A percentile compares a stretch with the other conserved stretches of the same genome.
phyloP scores from a whole-genome alignment of 1,139 yeast species.

The Kluyveromyces sp. region DNA sequence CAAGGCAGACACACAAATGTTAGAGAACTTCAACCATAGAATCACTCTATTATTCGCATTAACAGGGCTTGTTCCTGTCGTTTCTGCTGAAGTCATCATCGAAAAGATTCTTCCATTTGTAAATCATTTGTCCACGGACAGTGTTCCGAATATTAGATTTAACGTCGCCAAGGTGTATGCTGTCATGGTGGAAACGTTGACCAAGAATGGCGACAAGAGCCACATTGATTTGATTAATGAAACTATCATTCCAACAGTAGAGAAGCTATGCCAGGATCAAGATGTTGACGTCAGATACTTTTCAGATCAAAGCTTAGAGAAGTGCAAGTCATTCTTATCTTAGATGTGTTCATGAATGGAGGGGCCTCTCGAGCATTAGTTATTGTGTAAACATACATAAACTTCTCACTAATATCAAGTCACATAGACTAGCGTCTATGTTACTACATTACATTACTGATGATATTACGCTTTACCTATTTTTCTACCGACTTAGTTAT shows the following conservation, averaged over 20 bases:
- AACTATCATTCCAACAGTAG: constrained; percentile 58
- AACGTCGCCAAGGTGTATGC: constrained; percentile 85
- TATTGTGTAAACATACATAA: neutral
- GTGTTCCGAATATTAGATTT: constrained; percentile 91
- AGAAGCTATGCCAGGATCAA: constrained; percentile 57
- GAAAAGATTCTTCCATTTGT: constrained; percentile 74
- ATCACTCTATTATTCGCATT: constrained; percentile 86
- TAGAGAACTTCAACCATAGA: constrained; percentile 68
- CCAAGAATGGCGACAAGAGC: constrained; percentile 22
- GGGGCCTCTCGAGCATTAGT: neutral
- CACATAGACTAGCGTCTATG: neutral
- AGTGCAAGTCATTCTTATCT: constrained; percentile 18
- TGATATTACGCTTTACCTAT: neutral
- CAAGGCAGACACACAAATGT: constrained; percentile 38
- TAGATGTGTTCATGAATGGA: constrained; percentile 1
- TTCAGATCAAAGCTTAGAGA: constrained; percentile 54
- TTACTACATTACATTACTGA: neutral
- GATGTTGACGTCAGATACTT: constrained; percentile 90
- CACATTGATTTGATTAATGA: constrained; percentile 41
- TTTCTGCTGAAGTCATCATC: constrained; percentile 50
- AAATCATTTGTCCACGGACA: constrained; percentile 61
- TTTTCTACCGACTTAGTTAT: neutral
- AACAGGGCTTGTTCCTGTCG: constrained; percentile 67
- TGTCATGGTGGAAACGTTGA: constrained; percentile 48
- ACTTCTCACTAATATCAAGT: neutral